Evolutionary conservation across 2,329 filamentous ascomycete genomes (phyloP), one percentile per base, ranked within the genome.

Genomic region (Aureobasidium sp.): DNA sequence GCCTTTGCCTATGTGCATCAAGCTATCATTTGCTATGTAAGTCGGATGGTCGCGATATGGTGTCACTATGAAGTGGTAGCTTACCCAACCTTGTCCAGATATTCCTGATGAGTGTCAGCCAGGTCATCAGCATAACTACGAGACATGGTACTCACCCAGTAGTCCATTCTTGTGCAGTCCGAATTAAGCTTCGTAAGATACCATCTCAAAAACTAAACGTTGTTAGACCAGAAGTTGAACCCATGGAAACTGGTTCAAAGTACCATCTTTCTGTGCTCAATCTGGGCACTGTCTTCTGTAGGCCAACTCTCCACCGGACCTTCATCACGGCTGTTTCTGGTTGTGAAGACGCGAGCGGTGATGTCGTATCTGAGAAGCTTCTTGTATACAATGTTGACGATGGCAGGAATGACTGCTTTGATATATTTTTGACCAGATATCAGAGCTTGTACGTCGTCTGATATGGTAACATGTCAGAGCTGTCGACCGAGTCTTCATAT

Each of bases 331-430:
- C 77, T 79, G 52, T 75, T 73, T 41, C 75, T 68, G 2, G 76
- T 80, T 55, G 81, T 78, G 66, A 91, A 89, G 12, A 86, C 85
- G 50, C 85, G 79, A 1, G 88, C 86, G 3, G 88, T 93, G 66
- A 91, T 88, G 65, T 91, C 88, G 69, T 87, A 88, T 63, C 83
- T 80, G 10, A 91, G 74, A 0, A 93, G 78, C 66, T 91, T 91
- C 64, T 83, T 83, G 73, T 91, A 93, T 29, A 91, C 85, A 56
- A 90, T 86, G 69, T 90, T 89, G 63, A 91, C 86, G 19, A 93
- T 79, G 40, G 86, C 84, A 1, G 88, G 88, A 58, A 91, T 89
- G 27, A 91, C 78, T n/a, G 84, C 81, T 63, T 85, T 86, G 71
- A 90, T 84, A 70, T 89, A 89, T 67, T 88, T 88, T 55, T 80